phyloP scores from a whole-genome alignment of 2,329 filamentous ascomycete genomes.

The Penicillium corylophilum region DNA sequence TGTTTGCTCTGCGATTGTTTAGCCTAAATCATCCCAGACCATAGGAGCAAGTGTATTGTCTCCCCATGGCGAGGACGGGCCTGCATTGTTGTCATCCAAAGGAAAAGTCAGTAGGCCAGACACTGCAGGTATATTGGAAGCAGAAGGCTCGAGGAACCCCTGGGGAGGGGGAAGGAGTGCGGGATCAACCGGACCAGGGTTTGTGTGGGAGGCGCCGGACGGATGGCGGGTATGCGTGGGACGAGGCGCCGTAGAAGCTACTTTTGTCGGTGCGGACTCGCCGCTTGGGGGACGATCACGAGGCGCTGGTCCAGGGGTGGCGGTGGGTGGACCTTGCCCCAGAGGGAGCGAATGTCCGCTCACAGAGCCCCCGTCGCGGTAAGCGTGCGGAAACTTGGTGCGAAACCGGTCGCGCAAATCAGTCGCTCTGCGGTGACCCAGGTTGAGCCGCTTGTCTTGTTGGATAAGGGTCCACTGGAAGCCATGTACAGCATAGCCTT shows the following conservation, averaged over 20 bases:
- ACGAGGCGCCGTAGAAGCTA: conserved; percentile 7
- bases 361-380: conserved; percentile 47
- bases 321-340: conserved; percentile 4
- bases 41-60: conserved; percentile 43
- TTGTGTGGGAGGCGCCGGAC: conserved; percentile 13
- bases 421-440: conserved; percentile 54
- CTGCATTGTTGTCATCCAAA: conserved; percentile 30
- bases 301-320: conserved; percentile 5
- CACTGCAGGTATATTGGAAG: conserved; percentile 11
- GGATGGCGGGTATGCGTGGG: conserved; percentile 16
- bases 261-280: conserved; percentile 14
- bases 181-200: conserved; percentile 29
- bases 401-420: conserved; percentile 63
- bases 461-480: conserved; percentile 61
- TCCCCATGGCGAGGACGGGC: conserved; percentile 29
- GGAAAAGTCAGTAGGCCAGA: conserved; percentile 29
- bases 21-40: conserved; percentile 40
- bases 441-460: conserved; percentile 53
- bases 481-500: conserved; percentile 59
- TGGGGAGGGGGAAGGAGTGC: conserved; percentile 35
- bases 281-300: conserved; percentile 9
- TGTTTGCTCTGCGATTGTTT: conserved; percentile 4
- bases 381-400: conserved; percentile 58
- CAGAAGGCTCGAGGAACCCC: conserved; percentile 25
- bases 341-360: conserved; percentile 28